Percentiles rank a stretch among this genome's conserved stretches.
These are phyloP conservation scores for Malus hybrid DNA, from an alignment of 331 rosid species.

Conservation along the genomic window DNA sequence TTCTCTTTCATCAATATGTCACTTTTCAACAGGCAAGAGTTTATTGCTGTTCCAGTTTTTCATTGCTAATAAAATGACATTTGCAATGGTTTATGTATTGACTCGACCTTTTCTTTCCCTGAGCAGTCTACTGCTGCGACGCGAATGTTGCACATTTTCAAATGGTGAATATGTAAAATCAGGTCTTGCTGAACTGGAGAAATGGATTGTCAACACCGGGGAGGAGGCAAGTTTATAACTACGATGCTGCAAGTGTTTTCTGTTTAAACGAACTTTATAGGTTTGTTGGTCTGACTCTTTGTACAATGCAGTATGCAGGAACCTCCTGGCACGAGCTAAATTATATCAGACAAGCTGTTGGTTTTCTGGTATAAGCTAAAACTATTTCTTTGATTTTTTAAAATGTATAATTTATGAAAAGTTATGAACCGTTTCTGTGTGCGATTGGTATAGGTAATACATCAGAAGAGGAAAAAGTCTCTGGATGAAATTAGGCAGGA, in stretches of 20 bases:
- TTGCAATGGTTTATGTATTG: not conserved
- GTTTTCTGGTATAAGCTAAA: conserved; percentile 73
- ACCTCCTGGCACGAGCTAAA: conserved; percentile 97
- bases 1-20: conserved; percentile 94
- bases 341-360: conserved; percentile 95
- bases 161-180: conserved; percentile 97
- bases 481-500: conserved; percentile 83
- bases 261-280: conserved; percentile 1
- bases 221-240: conserved; percentile 54
- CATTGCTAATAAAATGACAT: not conserved
- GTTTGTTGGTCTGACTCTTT: conserved; percentile 15
- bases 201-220: conserved; percentile 76
- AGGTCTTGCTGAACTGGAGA: conserved; percentile 93
- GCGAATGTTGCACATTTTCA: conserved; percentile 96
- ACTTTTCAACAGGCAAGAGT: conserved; percentile 86
- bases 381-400: conserved; percentile 6
- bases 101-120: conserved; percentile 14
- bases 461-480: conserved; percentile 93
- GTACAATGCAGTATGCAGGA: conserved; percentile 78
- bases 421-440: not conserved
- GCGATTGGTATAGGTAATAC: conserved; percentile 65
- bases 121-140: conserved; percentile 78
- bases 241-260: not conserved
- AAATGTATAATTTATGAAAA: not conserved
- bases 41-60: not conserved